Evolutionary conservation across 768 basidiomycete genomes (phyloP).

Genomic region (Mrakia gelida): DNA sequence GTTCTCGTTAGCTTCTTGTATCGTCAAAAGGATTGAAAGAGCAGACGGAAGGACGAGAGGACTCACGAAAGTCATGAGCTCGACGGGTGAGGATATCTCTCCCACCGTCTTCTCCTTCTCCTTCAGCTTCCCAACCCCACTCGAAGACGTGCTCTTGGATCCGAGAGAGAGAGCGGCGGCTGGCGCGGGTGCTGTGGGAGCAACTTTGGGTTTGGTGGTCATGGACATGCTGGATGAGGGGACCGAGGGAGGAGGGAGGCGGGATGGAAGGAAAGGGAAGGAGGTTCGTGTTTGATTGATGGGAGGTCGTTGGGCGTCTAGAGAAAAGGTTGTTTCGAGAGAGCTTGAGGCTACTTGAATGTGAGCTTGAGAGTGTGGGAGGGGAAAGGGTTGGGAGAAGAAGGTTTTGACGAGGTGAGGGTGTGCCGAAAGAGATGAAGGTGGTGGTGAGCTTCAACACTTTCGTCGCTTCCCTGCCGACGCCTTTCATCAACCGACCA

Average conservation of each 20-base stretch:
- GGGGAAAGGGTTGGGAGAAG: too few species aligned
- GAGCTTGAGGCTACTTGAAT: too few species aligned
- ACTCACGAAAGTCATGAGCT: slow-evolving; percentile 29
- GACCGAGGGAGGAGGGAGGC: not conserved
- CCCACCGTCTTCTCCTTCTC: slow-evolving; percentile 6
- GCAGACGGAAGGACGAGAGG: not conserved
- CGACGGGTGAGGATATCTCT: slow-evolving; percentile 23
- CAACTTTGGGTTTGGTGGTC: not conserved
- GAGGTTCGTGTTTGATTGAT: too few species aligned
- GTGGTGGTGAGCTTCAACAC: too few species aligned
- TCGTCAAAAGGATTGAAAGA: not conserved
- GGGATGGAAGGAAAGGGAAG: not conserved
- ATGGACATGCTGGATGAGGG: not conserved
- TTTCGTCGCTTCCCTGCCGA: too few species aligned
- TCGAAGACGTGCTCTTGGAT: not conserved
- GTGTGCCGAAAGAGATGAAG: too few species aligned
- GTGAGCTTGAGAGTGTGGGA: too few species aligned
- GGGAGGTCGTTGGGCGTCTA: not conserved
- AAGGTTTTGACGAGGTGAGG: too few species aligned
- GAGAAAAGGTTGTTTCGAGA: not conserved
- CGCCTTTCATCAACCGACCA: too few species aligned
- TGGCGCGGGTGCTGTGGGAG: not conserved
- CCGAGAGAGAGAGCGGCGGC: not conserved
- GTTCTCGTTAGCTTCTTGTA: not conserved
- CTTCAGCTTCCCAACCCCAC: not conserved